Evolutionary conservation across 495 filamentous ascomycete genomes (phyloP).

Genomic region (Daldinia vernicosa): DNA sequence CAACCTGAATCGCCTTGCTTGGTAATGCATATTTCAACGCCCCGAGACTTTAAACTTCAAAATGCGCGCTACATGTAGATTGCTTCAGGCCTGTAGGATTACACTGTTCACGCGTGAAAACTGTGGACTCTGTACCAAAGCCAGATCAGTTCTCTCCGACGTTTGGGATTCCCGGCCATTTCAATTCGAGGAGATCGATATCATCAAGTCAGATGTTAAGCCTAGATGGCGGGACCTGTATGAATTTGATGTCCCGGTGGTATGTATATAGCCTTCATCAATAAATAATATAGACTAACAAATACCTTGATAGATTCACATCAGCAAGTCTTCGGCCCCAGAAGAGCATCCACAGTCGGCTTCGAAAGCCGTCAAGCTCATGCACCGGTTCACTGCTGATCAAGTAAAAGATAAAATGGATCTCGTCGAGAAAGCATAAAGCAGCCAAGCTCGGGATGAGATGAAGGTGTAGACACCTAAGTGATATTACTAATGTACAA

Average conservation of each 20-base stretch:
- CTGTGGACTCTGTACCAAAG: constrained; percentile 82
- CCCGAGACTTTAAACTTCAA: not conserved
- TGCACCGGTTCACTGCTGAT: constrained; percentile 80
- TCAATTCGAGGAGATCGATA: constrained; percentile 80
- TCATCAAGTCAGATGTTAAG: constrained; percentile 71
- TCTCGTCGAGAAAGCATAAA: constrained; percentile 59
- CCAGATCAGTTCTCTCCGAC: constrained; percentile 73
- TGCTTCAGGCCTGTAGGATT: constrained; percentile 70
- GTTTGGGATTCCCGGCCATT: constrained; percentile 76
- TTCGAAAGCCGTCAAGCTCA: constrained; percentile 75
- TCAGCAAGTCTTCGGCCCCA: constrained; percentile 58
- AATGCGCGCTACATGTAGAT: constrained; percentile 53
- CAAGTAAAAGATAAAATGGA: constrained; percentile 78
- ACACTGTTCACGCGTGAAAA: constrained; percentile 84
- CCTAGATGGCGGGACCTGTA: constrained; percentile 78
- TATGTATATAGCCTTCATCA: constrained; percentile 56
- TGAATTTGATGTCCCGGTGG: constrained; percentile 90
- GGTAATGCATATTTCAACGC: not conserved
- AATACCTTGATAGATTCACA: constrained; percentile 67
- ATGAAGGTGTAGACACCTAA: too few species aligned
- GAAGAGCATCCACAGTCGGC: constrained; percentile 61
- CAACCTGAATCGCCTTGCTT: not conserved
- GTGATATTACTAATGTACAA: not conserved
- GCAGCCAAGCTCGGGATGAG: not conserved
- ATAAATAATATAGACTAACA: too few species aligned